Evolutionary conservation across 2,329 filamentous ascomycete species (phyloP), one percentile per base, ranked within the genome.

Genomic region (Sporothrix sp.): DNA sequence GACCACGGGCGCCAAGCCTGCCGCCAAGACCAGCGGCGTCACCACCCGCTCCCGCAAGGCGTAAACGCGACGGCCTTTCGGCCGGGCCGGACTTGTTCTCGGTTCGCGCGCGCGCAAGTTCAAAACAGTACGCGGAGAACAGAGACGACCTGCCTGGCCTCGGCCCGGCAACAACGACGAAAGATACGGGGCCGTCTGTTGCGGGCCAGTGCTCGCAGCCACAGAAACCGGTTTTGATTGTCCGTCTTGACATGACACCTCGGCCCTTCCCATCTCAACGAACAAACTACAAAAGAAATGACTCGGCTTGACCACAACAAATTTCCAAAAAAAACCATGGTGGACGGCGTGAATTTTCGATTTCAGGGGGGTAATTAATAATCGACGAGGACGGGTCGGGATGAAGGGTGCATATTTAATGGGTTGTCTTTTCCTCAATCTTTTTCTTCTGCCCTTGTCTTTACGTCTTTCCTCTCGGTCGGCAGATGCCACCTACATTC

Each of bases 1-100:
- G 54, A 63, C 73, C 55, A 77, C 76, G 45, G 74, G 75, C 42
- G 67, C 69, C 58, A 77, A 75, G 69, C 66, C 76, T 58, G 81
- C 79, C 57, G 36, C 21, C 38, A 58, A 56, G 57, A 52, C 50
- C 51, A 68, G 74, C 55, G 57, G 57, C 30, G 48, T 60, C 35
- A 74, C 75, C 52, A 81, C 82, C 44, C 75, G 84, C 59, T 85
- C 81, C 58, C 79, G 84, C 63, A 87, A 86, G 75, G 84, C 83
- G 51, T 83, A 80, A 57, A 16, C 28, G 9, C 43, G 4, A 8
- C 13, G 7, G 30, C 14, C 14, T 13, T 23, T 18, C 6, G 13
- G 20, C 20, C 11, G 9, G 21, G n/a, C 40, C 42, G 33, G 18
- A 10, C n/a, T n/a, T 33, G 18, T 10, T 13, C 2, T 18, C 11